Percentiles rank a stretch among this genome's conserved stretches.
These are phyloP conservation scores for Sphenostylis stenocarpa DNA, from an alignment of 306 rosid species.

Conservation along the genomic window DNA sequence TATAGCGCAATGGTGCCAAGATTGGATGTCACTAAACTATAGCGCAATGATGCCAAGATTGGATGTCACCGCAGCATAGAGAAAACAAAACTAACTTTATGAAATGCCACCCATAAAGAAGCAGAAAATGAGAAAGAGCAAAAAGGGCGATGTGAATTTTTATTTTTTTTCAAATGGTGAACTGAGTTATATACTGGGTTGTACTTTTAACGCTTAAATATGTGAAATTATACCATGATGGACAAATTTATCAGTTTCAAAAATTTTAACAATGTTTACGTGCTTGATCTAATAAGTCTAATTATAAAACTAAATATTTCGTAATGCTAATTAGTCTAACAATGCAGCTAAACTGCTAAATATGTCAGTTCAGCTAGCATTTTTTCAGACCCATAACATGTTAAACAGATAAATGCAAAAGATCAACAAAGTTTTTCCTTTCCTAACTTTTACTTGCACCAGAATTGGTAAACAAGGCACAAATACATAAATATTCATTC, in stretches of 20 bases:
- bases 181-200: background rate
- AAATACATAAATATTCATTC: background rate
- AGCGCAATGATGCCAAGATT: background rate
- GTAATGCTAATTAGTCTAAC: background rate
- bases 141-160: background rate
- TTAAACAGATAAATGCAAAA: background rate
- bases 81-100: background rate
- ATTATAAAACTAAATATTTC: background rate
- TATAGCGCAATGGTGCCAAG: background rate
- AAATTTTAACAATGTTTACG: background rate
- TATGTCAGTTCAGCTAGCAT: background rate
- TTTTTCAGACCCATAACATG: background rate
- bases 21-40: slow-evolving; percentile 13
- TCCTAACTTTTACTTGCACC: slow-evolving; percentile 12
- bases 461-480: background rate
- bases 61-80: background rate
- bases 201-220: background rate
- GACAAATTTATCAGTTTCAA: background rate
- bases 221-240: background rate
- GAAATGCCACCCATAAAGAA: background rate
- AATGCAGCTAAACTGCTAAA: background rate
- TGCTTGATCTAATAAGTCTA: background rate
- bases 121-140: background rate
- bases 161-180: background rate
- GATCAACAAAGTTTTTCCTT: background rate